Conservation (phyloP, 805 yeast genomes). For the Yamadazyma laniorum region DNA sequence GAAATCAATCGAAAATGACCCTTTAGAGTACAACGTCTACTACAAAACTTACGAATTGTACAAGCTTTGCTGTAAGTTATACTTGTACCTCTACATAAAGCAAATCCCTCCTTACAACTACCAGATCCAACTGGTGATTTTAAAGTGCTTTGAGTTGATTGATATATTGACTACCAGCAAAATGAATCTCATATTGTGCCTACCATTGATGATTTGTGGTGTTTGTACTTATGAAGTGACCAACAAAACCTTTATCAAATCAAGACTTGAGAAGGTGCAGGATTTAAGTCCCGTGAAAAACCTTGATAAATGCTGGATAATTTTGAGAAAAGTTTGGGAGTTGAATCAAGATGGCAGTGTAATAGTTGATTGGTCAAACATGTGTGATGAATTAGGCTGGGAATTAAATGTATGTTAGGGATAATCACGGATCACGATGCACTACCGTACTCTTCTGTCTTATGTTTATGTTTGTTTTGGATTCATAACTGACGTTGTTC, state of each 20-base stretch:
- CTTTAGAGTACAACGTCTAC: slow-evolving; percentile 4
- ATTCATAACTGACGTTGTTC: too few relatives aligned
- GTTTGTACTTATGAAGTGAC: slow-evolving; percentile 17
- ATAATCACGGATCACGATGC: too few relatives aligned
- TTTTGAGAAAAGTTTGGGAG: slow-evolving; percentile 20
- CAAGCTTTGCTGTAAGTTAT: slow-evolving; percentile 16
- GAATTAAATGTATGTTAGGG: slow-evolving; percentile 12
- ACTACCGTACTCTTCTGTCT: too few relatives aligned
- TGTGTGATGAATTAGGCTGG: slow-evolving; percentile 28
- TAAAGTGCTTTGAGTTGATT: slow-evolving; percentile 11
- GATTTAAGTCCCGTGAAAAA: slow-evolving; percentile 17
- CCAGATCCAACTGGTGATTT: slow-evolving; percentile 15
- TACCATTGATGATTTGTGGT: slow-evolving; percentile 24
- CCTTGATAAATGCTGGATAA: slow-evolving; percentile 15
- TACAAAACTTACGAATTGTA: slow-evolving; percentile 15
- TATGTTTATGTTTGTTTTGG: too few relatives aligned
- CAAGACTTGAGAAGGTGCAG: slow-evolving; percentile 14
- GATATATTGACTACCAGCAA: slow-evolving; percentile 17
- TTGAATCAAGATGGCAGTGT: slow-evolving; percentile 14
- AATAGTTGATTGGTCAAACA: slow-evolving; percentile 21
- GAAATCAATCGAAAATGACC: slow-evolving; percentile 7
- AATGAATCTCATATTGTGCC: slow-evolving; percentile 16
- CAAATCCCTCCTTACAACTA: slow-evolving; percentile 13
- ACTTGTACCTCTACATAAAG: slow-evolving; percentile 15
- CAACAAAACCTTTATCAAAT: slow-evolving; percentile 20